Conservation (phyloP, 2,329 filamentous ascomycete species). For the Colletotrichum chlorophyti region DNA sequence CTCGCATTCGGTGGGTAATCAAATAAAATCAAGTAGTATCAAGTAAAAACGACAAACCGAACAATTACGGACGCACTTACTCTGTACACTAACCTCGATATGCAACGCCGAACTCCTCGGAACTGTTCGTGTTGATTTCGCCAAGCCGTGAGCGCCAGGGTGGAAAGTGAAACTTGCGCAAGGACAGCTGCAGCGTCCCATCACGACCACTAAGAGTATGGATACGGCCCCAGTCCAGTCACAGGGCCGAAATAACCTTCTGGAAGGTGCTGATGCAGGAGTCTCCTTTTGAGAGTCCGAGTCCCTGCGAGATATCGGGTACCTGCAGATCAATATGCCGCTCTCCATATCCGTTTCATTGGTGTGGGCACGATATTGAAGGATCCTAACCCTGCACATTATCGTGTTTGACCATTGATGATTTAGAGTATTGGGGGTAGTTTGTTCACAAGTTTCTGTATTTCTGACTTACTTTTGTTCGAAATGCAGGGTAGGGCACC, state of each 20-base stretch:
- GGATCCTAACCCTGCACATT: neutral
- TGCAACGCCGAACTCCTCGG: conserved; percentile 2
- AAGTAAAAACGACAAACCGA: no score
- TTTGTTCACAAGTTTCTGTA: no score
- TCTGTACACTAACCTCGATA: conserved; percentile 38
- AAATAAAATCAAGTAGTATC: no score
- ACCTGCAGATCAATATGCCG: conserved; percentile 23
- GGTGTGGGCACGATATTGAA: conserved; percentile 15
- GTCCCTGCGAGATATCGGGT: conserved; percentile 7
- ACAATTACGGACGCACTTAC: no score
- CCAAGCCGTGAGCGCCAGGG: conserved; percentile 6
- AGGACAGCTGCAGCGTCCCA: conserved; percentile 9
- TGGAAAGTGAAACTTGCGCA: conserved; percentile 4
- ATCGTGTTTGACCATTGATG: neutral
- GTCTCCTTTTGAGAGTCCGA: neutral
- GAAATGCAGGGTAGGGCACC: no score
- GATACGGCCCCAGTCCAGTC: neutral
- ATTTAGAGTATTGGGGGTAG: no score
- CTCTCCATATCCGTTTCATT: conserved; percentile 24
- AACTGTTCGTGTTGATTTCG: conserved; percentile 9
- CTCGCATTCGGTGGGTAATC: no score
- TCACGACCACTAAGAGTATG: neutral
- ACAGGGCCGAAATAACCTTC: conserved; percentile 26
- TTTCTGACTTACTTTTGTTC: no score
- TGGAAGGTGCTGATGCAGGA: conserved; percentile 9